Conservation (phyloP, 768 basidiomycete genomes). For the Trametes villosa region DNA sequence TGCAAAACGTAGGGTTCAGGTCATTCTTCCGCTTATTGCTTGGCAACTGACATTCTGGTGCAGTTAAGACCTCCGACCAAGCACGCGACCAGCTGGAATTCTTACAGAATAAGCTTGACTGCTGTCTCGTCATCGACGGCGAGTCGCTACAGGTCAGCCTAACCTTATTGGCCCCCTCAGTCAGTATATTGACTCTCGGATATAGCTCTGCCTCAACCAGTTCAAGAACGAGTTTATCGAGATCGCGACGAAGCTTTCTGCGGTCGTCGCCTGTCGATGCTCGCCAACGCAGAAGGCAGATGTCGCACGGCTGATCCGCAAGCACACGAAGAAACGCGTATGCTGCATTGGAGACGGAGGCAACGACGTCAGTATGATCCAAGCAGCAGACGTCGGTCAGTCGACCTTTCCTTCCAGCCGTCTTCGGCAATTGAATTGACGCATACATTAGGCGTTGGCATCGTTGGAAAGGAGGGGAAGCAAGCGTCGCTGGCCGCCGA, state of each 20-base stretch:
- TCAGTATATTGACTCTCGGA: neutral
- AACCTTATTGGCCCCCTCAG: neutral
- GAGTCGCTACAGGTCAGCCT: slow-evolving; percentile 84
- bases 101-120: slow-evolving; percentile 91
- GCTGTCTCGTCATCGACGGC: slow-evolving; percentile 97
- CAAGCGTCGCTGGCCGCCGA: slow-evolving; percentile 99
- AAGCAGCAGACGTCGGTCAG: slow-evolving; percentile 97
- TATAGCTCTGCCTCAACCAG: slow-evolving; percentile 90
- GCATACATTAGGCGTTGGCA: slow-evolving; percentile 75
- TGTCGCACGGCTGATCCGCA: slow-evolving; percentile 90
- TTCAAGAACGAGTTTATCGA: slow-evolving; percentile 96
- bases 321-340: slow-evolving; percentile 90
- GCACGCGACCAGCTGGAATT: slow-evolving; percentile 91
- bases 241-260: slow-evolving; percentile 93
- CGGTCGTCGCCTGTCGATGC: slow-evolving; percentile 97
- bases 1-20: slow-evolving; percentile 70
- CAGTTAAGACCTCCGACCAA: slow-evolving; percentile 86
- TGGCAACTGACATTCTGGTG: slow-evolving; percentile 1
- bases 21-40: neutral
- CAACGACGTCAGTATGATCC: slow-evolving; percentile 99
- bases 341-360: slow-evolving; percentile 99
- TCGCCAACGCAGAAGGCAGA: slow-evolving; percentile 99
- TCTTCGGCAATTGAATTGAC: slow-evolving; percentile 3
- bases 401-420: slow-evolving; percentile 24
- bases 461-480: slow-evolving; percentile 98